phyloP scores from a whole-genome alignment of 164 flowering plant genomes.

The Cinnamomum chago region DNA sequence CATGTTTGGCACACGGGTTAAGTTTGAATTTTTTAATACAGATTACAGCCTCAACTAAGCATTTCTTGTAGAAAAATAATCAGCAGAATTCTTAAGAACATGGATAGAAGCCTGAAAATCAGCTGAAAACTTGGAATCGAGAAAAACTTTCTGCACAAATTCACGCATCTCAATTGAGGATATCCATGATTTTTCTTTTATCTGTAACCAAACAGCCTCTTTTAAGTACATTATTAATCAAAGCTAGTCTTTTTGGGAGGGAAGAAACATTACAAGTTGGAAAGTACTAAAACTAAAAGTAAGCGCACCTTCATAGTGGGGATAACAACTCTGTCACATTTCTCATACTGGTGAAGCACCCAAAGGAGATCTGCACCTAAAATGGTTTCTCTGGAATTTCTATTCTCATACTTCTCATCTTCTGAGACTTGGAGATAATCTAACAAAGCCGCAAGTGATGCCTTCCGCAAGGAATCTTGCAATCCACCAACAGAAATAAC shows the following conservation, averaged over 20 bases:
- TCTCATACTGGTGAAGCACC: slow-evolving; percentile 72
- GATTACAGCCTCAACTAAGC: no score
- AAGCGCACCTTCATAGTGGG: slow-evolving; percentile 78
- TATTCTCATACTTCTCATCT: slow-evolving; percentile 23
- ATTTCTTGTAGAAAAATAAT: no score
- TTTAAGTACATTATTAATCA: no score
- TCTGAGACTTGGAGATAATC: slow-evolving; percentile 57
- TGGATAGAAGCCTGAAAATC: no score
- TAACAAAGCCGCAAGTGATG: slow-evolving; percentile 64
- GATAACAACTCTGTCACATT: slow-evolving; percentile 76
- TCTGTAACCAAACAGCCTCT: no score
- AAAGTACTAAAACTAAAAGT: neutral
- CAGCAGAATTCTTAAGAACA: no score
- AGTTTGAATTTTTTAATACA: no score
- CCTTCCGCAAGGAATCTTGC: slow-evolving; percentile 87
- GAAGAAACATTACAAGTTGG: no score
- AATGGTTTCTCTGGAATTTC: slow-evolving; percentile 37
- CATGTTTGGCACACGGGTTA: no score
- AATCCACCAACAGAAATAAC: slow-evolving; percentile 87
- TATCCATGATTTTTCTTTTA: neutral
- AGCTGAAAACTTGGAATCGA: neutral
- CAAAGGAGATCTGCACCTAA: slow-evolving; percentile 66
- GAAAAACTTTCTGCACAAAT: neutral
- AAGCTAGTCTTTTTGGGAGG: no score
- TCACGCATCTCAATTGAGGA: neutral